Evolutionary conservation across 2,329 filamentous ascomycete species (phyloP), one percentile per base, ranked within the genome.

Genomic region (Xylaria polymorpha): DNA sequence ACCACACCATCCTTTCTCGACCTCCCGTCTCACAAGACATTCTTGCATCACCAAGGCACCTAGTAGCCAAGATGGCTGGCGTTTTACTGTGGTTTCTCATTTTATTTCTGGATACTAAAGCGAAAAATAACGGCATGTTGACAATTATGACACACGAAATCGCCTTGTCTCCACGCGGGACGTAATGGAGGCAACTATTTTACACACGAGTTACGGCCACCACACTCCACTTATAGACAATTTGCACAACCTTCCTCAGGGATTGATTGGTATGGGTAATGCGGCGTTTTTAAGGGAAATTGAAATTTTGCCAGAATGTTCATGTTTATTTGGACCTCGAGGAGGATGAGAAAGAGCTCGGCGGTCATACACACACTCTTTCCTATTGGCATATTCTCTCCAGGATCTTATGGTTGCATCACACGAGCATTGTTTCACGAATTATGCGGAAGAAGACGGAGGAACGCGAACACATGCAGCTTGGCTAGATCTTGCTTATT

Each of bases 41-140:
- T 67, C 61, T 71, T 74, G 67, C 73, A 74, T 75, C 61, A 70
- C 66, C 58, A 61, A 69, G 67, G 60, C 60, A 66, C 35, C 25
- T 32, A 65, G 66, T 60, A 57, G 60, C 66, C 61, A 60, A 29
- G 60, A 37, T 15, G 48, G 58, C 56, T 61, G 69, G 61, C 67
- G 69, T 69, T 66, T 56, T 41, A 62, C 22, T 50, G 41, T 58
- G 50, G 4, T 58, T 53, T 39, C 51, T 64, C 7, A 32, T 48
- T 43, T 66, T 32, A 22, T 50, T 32, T 51, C 25, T 51, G 20
- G 35, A 64, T 29, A 57, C 32, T 43, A 64, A 32, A 37, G 18
- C n/a, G 32, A 39, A 14, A 22, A 44, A 37, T 48, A 43, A 46
- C 44, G 41, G 32, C 56, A 44, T 66, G 39, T 66, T 35, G 15